Evolutionary conservation across 805 yeast species (phyloP), one percentile per base, ranked within the genome.

Genomic region (Cyberlindnera xishuangbannaensis): DNA sequence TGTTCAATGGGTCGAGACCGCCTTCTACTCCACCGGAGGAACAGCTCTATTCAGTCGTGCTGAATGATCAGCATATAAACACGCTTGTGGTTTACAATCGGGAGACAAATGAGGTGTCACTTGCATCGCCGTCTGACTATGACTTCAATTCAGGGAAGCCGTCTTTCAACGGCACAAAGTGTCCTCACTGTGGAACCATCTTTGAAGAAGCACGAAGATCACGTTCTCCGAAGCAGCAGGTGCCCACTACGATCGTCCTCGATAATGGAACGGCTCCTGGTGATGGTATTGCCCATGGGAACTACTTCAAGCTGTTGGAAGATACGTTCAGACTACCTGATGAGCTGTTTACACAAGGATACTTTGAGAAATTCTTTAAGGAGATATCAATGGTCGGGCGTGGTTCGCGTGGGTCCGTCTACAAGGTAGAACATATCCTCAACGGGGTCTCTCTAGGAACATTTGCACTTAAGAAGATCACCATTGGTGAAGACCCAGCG

Each of bases 351-450:
- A 79, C 83, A 30, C 94, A 82, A 40, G 95, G 95, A 4, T 87
- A 87, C 53, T 87, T 80, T 47, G 64, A 69, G 15, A 75, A 77
- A 36, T 82, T 87, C 53, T 87, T 87, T 59, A 67, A 64, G 25
- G 70, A 73, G 20, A 58, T 77, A 11, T 67, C 73, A 1, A 59
- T 71, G 2, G 58, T 87, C 11, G 96, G 96, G 0, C 68, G 80
- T 22, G 96, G 96, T 0, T 83, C 95, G 5, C 75, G 85, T 45
- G 95, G 95, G 0, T 74, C 80, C 18, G 96, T 87, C 8, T 81
- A 72, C 49, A 76, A 85, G 51, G 96, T 87, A 6, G 85, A 78
- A 37, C 96, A 87, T 54, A 67, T 70, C n/a, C 62, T 88, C 23
- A 79, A 83, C 39, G 78, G 78, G 10, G 67, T 78, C 21, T 71